phyloP scores from a whole-genome alignment of 2,329 filamentous ascomycete species.

The Chrysosporium queenslandicum region DNA sequence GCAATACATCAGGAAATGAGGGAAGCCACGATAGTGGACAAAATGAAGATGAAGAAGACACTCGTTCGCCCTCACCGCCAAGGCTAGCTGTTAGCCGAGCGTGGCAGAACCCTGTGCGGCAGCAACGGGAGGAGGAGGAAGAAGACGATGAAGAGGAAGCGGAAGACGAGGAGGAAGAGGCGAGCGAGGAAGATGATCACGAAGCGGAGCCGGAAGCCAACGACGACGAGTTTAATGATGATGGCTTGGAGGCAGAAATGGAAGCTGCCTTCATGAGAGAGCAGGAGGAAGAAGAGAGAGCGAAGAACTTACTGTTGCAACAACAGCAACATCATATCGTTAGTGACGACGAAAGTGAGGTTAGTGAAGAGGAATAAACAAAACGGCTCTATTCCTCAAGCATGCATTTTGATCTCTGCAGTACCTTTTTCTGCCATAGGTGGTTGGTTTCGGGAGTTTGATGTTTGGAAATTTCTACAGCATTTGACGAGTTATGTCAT shows the following conservation, averaged over 20 bases:
- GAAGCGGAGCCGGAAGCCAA: conserved; percentile 25
- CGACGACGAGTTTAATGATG: conserved; percentile 37
- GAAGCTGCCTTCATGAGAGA: conserved; percentile 43
- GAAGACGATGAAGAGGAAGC: conserved; percentile 17
- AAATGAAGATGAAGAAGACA: conserved; percentile 32
- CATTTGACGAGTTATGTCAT: background rate
- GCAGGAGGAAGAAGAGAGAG: conserved; percentile 34
- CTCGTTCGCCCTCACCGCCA: conserved; percentile 32
- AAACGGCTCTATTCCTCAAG: conserved; percentile 24
- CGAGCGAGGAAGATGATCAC: conserved; percentile 14
- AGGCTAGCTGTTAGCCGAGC: conserved; percentile 14
- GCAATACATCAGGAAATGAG: conserved; percentile 31
- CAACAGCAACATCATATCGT: conserved; percentile 21
- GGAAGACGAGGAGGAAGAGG: conserved; percentile 25
- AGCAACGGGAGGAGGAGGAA: conserved; percentile 25
- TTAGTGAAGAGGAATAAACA: conserved; percentile 51
- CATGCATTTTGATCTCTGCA: background rate
- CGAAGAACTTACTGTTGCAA: conserved; percentile 25
- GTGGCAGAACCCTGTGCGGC: conserved; percentile 15
- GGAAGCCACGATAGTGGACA: conserved; percentile 26
- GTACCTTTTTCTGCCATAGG: background rate
- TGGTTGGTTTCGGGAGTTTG: conserved; percentile 3
- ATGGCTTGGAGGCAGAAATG: conserved; percentile 49
- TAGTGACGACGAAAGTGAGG: conserved; percentile 50
- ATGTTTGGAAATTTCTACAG: background rate